phyloP scores from a whole-genome alignment of 1,284 basidiomycete species.

The Malassezia nana region DNA sequence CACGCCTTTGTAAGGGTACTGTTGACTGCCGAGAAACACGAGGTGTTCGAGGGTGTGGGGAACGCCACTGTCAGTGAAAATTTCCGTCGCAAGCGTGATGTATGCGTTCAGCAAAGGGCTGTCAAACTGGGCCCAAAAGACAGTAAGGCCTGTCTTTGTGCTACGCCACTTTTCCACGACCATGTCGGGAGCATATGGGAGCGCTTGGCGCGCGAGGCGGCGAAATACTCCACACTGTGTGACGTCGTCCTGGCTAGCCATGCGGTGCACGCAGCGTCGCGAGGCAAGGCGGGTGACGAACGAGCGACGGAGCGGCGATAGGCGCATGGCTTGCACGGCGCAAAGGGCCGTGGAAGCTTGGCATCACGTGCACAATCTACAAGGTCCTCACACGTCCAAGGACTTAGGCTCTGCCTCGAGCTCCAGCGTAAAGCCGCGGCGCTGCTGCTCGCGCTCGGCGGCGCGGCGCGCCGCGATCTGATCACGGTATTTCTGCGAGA shows the following conservation, averaged over 20 bases:
- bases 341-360: background rate
- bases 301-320: background rate
- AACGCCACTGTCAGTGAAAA: slow-evolving; percentile 53
- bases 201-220: slow-evolving; percentile 61
- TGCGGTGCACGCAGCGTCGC: background rate
- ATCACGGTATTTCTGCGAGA: slow-evolving; percentile 26
- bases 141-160: slow-evolving; percentile 62
- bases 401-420: background rate
- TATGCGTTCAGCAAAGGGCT: slow-evolving; percentile 85
- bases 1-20: slow-evolving; percentile 85
- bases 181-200: slow-evolving; percentile 63
- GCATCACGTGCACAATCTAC: slow-evolving; percentile 7
- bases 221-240: slow-evolving; percentile 62
- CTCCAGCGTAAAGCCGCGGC: slow-evolving; percentile 1
- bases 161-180: slow-evolving; percentile 75
- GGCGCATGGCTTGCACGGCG: slow-evolving; percentile 1
- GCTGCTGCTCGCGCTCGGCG: slow-evolving; percentile 21
- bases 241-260: background rate
- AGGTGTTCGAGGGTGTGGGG: slow-evolving; percentile 44
- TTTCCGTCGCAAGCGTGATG: slow-evolving; percentile 85
- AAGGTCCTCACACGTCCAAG: background rate
- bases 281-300: background rate
- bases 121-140: slow-evolving; percentile 53
- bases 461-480: slow-evolving; percentile 26
- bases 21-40: slow-evolving; percentile 42